Base-by-base conservation (phyloP, 352 stramenopile genomes). In the Halophytophthora batemanensis region DNA sequence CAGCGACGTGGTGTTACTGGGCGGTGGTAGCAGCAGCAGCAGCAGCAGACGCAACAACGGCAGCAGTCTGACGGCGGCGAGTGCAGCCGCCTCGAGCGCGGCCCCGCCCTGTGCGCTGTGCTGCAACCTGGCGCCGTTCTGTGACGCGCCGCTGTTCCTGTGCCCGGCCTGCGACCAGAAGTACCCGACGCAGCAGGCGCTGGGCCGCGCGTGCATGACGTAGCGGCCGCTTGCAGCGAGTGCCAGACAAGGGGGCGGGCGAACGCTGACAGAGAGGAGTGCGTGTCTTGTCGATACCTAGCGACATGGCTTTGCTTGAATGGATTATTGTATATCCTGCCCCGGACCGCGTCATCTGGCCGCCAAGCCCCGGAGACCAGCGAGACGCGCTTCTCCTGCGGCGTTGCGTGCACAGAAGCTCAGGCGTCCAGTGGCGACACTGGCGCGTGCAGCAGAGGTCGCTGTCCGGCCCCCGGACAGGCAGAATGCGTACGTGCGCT, bases 121-220 rank as follows among this genome's bases (percentile, higher is more conserved):
- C 62, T 83, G 71, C 40, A 56, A 71, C 46, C 56, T 66, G n/a
- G 61, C 72, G 59, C 64, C 56, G 45, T 68, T 71, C 25, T 51
- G 62, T 61, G 58, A 74, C 42, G 58, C 45, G 25, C 61, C 79
- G 53, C 63, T 93, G 19, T 93, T 93, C 54, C 66, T 93, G 11
- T 93, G 82, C 34, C 59, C 69, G 39, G 64, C 72, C 41, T 93
- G 82, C 51, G 82, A 93, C 59, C 77, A 80, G 47, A 93, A 93
- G 53, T 93, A 93, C 56, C 82, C 82, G 50, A 93, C 79, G 44
- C 82, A 91, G 50, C 72, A 83, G 45, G 74, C 80, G 36, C 70
- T 93, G 10, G 82, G 80, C 25, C 73, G 71, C 48, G 72, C 85
- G 40, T 87, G 72, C 55, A 74, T 80, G 66, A 61, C 54, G 66